phyloP scores from a whole-genome alignment of 257 asterid genomes.

The Solanum dulcamara region DNA sequence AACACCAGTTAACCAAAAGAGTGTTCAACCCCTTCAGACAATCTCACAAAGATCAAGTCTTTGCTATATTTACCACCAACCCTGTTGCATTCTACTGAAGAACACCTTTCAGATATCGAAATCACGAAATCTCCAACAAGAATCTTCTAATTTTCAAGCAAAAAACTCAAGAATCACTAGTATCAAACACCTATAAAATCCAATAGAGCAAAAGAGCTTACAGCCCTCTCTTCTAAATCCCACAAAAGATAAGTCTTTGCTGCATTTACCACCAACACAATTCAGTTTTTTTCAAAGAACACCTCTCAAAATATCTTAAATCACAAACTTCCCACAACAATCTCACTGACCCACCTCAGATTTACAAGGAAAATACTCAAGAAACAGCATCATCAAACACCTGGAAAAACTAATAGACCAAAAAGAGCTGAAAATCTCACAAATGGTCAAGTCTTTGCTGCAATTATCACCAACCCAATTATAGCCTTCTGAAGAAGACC shows the following conservation, averaged over 20 bases:
- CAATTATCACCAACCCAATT: conserved; percentile 10
- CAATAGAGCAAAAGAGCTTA: neutral
- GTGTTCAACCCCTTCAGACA: neutral
- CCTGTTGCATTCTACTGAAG: conserved; percentile 6
- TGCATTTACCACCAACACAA: conserved; percentile 11
- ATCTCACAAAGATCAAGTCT: conserved; percentile 13
- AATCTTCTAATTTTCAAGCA: neutral
- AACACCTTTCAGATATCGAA: conserved; percentile 7
- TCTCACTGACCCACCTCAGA: conserved; percentile 9
- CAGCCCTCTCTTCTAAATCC: neutral
- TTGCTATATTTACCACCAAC: conserved; percentile 14
- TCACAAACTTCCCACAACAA: conserved; percentile 1
- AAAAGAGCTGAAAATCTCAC: neutral
- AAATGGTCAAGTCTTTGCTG: conserved; percentile 16
- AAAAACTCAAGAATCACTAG: neutral
- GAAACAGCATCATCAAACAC: neutral
- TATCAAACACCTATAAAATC: neutral
- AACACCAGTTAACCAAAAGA: neutral
- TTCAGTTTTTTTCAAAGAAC: conserved; percentile 1
- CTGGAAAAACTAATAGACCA: neutral
- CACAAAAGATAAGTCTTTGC: conserved; percentile 13
- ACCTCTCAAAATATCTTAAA: conserved; percentile 2
- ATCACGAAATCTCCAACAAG: neutral
- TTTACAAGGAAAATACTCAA: too few relatives aligned
- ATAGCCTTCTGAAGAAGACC: conserved; percentile 3